A percentile compares a stretch with the other conserved stretches of the same genome.
phyloP scores from a whole-genome alignment of 768 basidiomycete species.

The Trichaptum fuscoviolaceum region DNA sequence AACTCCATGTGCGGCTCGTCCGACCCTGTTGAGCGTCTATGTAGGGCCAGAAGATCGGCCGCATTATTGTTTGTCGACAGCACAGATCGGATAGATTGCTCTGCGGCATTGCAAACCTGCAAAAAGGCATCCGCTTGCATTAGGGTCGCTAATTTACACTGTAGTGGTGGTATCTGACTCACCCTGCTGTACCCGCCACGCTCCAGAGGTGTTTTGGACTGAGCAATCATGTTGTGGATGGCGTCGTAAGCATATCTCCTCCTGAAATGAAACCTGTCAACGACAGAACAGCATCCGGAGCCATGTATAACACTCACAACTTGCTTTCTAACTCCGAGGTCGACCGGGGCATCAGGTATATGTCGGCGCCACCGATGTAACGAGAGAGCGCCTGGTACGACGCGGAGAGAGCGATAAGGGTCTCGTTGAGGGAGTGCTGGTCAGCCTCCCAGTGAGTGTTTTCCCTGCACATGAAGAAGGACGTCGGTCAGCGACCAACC shows the following conservation, averaged over 20 bases:
- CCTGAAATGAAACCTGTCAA: conserved; percentile 30
- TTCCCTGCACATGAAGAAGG: conserved; percentile 3
- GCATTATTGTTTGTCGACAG: conserved; percentile 67
- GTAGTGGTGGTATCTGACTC: conserved; percentile 32
- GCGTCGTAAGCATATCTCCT: conserved; percentile 73
- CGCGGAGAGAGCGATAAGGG: conserved; percentile 71
- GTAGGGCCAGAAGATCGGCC: conserved; percentile 58
- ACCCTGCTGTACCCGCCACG: conserved; percentile 53
- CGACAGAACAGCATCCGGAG: neutral
- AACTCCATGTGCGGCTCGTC: conserved; percentile 16
- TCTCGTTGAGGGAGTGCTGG: conserved; percentile 65
- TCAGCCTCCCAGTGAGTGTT: conserved; percentile 54
- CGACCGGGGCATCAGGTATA: conserved; percentile 64
- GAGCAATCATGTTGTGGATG: conserved; percentile 76
- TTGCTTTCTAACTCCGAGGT: conserved; percentile 64
- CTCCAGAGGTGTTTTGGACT: conserved; percentile 57
- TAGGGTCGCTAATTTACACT: conserved; percentile 17
- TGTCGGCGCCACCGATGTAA: conserved; percentile 63
- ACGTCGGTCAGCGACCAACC: neutral
- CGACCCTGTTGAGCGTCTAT: conserved; percentile 22
- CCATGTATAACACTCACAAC: conserved; percentile 39
- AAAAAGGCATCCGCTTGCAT: conserved; percentile 5
- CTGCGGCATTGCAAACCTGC: conserved; percentile 66
- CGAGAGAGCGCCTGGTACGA: conserved; percentile 76
- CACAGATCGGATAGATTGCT: conserved; percentile 64